Evolutionary conservation across 2,329 filamentous ascomycete species (phyloP), one percentile per base, ranked within the genome.

Genomic region (Niveomyces coronatus): DNA sequence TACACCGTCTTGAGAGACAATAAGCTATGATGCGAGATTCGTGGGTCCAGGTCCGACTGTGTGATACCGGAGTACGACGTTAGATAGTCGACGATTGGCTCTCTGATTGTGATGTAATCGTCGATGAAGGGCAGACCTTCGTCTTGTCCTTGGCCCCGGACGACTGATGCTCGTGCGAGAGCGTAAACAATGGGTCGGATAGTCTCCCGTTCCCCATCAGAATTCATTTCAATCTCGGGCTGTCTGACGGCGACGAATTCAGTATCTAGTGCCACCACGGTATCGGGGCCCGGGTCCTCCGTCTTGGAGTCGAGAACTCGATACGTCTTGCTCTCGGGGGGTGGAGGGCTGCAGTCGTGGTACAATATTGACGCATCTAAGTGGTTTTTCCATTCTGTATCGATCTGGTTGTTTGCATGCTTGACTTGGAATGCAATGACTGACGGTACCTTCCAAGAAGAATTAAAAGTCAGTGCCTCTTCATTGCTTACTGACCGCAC

Each of bases 171-270:
- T 44, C 91, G 78, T n/a, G 89, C 91, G 10, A 98, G 74, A 1
- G 88, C 89, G 48, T 91, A 85, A 20, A 88, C 86, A 45, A 83
- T 88, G 0, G 91, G 91, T 2, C 89, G 76, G 28, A 96, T 91
- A 11, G 88, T 94, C 53, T 93, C 87, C 35, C 87, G 80, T 28
- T 86, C 85, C 16, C 91, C 91, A 47, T 95, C 88, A 3, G 89
- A 88, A 56, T 93, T 94, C 64, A 98, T 86, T 53, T 95, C 86
- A 37, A 95, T 94, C 55, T 96, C 89, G 32, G 91, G 86, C 48
- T 91, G 83, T 47, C 93, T 84, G 2, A 95, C 74, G 16, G 87
- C 81, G 7, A 98, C 93, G 49, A 98, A 98, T 58, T 98, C 91
- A 0, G 93, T 94, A 54, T 98, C 91, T 5, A 98, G 76, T 1